Evolutionary conservation across 2,329 filamentous ascomycete genomes (phyloP).

Genomic region (Talaromyces albobiverticillius): DNA sequence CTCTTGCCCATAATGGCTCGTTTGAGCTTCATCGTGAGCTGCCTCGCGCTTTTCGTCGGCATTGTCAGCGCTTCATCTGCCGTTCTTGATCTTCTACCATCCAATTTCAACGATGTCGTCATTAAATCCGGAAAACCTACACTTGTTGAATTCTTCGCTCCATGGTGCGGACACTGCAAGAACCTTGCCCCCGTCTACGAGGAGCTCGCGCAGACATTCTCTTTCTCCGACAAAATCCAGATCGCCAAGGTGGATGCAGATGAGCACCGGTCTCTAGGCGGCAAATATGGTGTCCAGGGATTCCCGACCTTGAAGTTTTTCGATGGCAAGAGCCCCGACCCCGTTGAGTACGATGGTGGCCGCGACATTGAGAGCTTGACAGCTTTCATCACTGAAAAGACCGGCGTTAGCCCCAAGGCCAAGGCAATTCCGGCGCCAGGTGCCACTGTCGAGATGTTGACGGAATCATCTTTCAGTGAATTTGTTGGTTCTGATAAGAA

Average conservation of each 20-base stretch:
- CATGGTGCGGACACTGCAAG: constrained; percentile 99
- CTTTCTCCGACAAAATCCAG: constrained; percentile 71
- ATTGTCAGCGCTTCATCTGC: constrained; percentile 62
- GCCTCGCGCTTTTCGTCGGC: constrained; percentile 47
- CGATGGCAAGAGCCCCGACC: constrained; percentile 86
- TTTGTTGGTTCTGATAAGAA: constrained; percentile 80
- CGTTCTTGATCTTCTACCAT: constrained; percentile 83
- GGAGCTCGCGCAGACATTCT: constrained; percentile 74
- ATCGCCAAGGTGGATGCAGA: constrained; percentile 98
- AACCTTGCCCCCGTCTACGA: constrained; percentile 92
- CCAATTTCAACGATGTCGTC: constrained; percentile 89
- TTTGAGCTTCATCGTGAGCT: constrained; percentile 44
- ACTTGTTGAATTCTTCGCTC: constrained; percentile 96
- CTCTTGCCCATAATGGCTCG: constrained; percentile 41
- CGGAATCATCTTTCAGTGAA: constrained; percentile 73
- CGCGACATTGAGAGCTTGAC: constrained; percentile 83
- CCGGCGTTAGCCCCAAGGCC: constrained; percentile 73
- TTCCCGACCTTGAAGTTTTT: constrained; percentile 99
- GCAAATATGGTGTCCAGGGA: constrained; percentile 83
- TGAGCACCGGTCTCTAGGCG: constrained; percentile 76
- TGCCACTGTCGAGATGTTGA: constrained; percentile 76
- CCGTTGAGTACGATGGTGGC: constrained; percentile 79
- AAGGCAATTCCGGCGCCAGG: constrained; percentile 63
- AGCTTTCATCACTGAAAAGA: constrained; percentile 82
- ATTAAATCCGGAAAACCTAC: constrained; percentile 91